phyloP scores from a whole-genome alignment of 2,329 filamentous ascomycete genomes.

The Fusarium praegraminearum region DNA sequence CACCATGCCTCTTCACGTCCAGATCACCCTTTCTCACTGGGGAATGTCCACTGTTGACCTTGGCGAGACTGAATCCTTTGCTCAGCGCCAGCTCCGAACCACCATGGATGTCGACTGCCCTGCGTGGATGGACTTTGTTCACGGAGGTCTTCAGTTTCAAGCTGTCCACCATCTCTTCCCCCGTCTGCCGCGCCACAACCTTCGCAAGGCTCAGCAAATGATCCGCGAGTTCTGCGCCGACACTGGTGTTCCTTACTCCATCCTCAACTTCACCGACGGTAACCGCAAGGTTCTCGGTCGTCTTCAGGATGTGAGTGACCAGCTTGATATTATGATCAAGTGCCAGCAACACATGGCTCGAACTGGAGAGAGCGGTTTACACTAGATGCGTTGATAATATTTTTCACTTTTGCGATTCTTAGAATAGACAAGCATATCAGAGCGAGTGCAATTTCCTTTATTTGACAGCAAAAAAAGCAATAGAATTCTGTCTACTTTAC shows the following conservation, averaged over 20 bases:
- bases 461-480: conserved; percentile 18
- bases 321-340: conserved; percentile 69
- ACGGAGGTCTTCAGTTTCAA: conserved; percentile 80
- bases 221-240: conserved; percentile 74
- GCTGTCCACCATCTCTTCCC: conserved; percentile 78
- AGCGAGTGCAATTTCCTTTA: conserved; percentile 12
- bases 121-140: conserved; percentile 77
- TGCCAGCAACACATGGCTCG: conserved; percentile 66
- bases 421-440: conserved; percentile 13
- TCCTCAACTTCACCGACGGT: conserved; percentile 71
- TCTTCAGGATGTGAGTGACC: conserved; percentile 69
- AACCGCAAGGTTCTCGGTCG: conserved; percentile 65
- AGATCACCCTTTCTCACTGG: conserved; percentile 79
- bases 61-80: conserved; percentile 73
- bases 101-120: conserved; percentile 82
- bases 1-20: conserved; percentile 76
- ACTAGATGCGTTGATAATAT: conserved; percentile 20
- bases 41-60: conserved; percentile 76
- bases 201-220: conserved; percentile 69
- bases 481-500: conserved; percentile 1
- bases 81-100: conserved; percentile 76
- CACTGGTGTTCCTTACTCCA: conserved; percentile 71
- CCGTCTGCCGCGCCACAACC: conserved; percentile 75
- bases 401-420: not conserved
- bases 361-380: conserved; percentile 59